Percentiles rank a stretch among this genome's conserved stretches.
phyloP scores from a whole-genome alignment of 805 yeast species.

The Nakazawaea molendinolei region DNA sequence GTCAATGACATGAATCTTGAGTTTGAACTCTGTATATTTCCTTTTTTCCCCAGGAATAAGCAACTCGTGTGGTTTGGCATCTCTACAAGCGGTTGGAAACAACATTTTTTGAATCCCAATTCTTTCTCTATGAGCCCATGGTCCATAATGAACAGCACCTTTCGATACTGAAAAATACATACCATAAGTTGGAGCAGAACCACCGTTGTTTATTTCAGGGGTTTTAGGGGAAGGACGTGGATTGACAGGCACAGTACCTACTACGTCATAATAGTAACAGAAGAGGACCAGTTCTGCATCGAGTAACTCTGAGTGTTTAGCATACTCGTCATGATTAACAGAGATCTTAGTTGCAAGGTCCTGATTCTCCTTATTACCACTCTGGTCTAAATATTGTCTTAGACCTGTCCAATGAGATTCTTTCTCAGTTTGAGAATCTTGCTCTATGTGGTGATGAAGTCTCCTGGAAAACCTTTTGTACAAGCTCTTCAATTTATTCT shows the following conservation, averaged over 20 bases:
- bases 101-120: constrained; percentile 55
- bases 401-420: constrained; percentile 85
- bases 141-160: constrained; percentile 78
- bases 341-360: constrained; percentile 21
- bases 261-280: constrained; percentile 61
- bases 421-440: too few relatives aligned
- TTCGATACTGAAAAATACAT: constrained; percentile 50
- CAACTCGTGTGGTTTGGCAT: constrained; percentile 27
- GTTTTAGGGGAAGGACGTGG: constrained; percentile 16
- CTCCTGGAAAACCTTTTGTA: too few relatives aligned
- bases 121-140: constrained; percentile 92
- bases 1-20: constrained; percentile 54
- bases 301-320: constrained; percentile 63
- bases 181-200: constrained; percentile 54
- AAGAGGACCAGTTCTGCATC: constrained; percentile 52
- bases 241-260: constrained; percentile 51
- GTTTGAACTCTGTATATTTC: constrained; percentile 46
- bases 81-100: constrained; percentile 61
- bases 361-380: constrained; percentile 10
- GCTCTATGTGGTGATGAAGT: too few relatives aligned
- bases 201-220: constrained; percentile 49
- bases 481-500: background rate
- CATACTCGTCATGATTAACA: constrained; percentile 63
- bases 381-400: constrained; percentile 55
- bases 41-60: constrained; percentile 47